Evolutionary conservation across 208 protist species (phyloP).

Genomic region (Phytomonas sp.): DNA sequence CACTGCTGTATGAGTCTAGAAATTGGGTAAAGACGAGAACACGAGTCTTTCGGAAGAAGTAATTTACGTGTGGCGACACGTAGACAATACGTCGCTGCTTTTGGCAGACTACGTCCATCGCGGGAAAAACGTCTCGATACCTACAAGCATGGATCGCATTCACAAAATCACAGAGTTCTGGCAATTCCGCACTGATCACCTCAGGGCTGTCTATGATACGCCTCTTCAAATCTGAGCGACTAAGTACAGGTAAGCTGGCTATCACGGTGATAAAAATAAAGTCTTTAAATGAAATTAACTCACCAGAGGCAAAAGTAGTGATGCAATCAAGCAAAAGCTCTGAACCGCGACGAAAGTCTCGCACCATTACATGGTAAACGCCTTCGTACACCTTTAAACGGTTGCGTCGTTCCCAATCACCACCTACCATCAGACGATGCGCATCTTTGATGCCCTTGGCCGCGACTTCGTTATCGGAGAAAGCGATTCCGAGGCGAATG

Average conservation of each 20-base stretch:
- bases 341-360: conserved; percentile 92
- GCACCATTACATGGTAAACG: conserved; percentile 91
- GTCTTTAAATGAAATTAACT: conserved; percentile 91
- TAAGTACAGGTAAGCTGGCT: conserved; percentile 79
- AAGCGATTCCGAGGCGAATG: conserved; percentile 95
- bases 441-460: conserved; percentile 88
- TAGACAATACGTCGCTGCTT: conserved; percentile 88
- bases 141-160: conserved; percentile 93
- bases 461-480: conserved; percentile 89
- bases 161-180: conserved; percentile 83
- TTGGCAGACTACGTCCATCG: conserved; percentile 89
- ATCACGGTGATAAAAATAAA: conserved; percentile 95
- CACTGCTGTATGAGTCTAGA: conserved; percentile 97
- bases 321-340: conserved; percentile 94
- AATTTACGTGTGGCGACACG: conserved; percentile 90
- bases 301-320: conserved; percentile 95
- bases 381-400: conserved; percentile 98
- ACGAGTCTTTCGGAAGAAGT: conserved; percentile 96
- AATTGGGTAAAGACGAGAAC: conserved; percentile 97
- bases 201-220: conserved; percentile 85
- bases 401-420: conserved; percentile 98
- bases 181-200: conserved; percentile 88
- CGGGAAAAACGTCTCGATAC: conserved; percentile 91
- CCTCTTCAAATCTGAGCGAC: conserved; percentile 84
- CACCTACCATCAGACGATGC: conserved; percentile 93